A percentile compares a stretch with the other conserved stretches of the same genome.
phyloP scores from a whole-genome alignment of 1,284 basidiomycete genomes.

The Ganoderma sp. region DNA sequence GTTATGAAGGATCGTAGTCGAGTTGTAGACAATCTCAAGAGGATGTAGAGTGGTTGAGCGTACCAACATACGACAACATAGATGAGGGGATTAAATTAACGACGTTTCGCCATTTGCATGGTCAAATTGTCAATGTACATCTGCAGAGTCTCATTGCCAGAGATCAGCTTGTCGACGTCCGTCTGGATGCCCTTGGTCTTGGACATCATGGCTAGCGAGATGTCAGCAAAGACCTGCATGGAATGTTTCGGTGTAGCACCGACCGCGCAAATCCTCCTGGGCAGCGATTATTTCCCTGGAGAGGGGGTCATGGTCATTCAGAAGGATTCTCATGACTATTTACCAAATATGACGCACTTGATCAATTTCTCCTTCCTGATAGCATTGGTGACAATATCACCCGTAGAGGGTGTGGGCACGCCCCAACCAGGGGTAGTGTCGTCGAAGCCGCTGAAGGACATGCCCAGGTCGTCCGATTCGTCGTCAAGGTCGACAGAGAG shows the following conservation, averaged over 20 bases:
- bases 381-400: conserved; percentile 74
- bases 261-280: conserved; percentile 77
- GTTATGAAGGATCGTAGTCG: background rate
- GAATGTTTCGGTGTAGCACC: conserved; percentile 31
- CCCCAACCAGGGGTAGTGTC: conserved; percentile 68
- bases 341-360: conserved; percentile 48
- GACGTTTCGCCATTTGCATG: conserved; percentile 78
- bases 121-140: conserved; percentile 90
- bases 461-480: conserved; percentile 3
- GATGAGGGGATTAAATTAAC: conserved; percentile 46
- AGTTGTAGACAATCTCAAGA: background rate
- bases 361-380: conserved; percentile 72
- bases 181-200: conserved; percentile 71
- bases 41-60: background rate
- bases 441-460: conserved; percentile 55
- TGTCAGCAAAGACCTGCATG: background rate
- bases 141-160: conserved; percentile 82
- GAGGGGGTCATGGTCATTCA: background rate
- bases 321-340: background rate
- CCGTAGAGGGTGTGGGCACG: conserved; percentile 48
- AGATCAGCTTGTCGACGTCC: conserved; percentile 77
- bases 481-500: conserved; percentile 12
- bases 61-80: background rate
- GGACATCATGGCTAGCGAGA: conserved; percentile 64
- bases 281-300: conserved; percentile 72